These are phyloP conservation scores for Coemansia sp. DNA, from an alignment of 192 early-diverging fungal genomes.

Conservation along the genomic window DNA sequence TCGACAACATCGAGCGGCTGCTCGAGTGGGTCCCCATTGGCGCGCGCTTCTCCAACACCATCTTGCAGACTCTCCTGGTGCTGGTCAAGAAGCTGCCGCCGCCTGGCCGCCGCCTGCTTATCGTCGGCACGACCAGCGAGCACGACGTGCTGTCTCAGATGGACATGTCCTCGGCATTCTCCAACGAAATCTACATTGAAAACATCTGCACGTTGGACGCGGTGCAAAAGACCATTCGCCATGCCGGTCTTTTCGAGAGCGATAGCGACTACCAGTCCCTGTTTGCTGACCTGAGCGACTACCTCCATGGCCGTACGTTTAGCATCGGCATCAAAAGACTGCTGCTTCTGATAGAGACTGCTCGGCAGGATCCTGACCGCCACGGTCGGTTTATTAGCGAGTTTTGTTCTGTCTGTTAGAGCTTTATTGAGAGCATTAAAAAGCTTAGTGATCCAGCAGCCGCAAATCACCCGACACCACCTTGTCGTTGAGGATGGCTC, in stretches of 20 bases:
- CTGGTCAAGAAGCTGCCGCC: constrained; percentile 90
- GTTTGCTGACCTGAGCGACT: constrained; percentile 54
- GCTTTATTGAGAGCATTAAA: background rate
- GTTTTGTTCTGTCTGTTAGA: constrained; percentile 26
- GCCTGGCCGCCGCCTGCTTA: constrained; percentile 78
- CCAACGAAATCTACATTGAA: constrained; percentile 78
- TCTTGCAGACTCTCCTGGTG: constrained; percentile 91
- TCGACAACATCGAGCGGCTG: constrained; percentile 92
- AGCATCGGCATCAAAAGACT: constrained; percentile 90
- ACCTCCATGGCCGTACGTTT: constrained; percentile 59
- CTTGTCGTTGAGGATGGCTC: constrained; percentile 95
- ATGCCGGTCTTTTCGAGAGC: constrained; percentile 67
- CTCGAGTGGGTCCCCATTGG: constrained; percentile 96
- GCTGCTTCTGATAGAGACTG: constrained; percentile 87
- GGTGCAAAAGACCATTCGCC: constrained; percentile 62
- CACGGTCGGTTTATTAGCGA: constrained; percentile 31
- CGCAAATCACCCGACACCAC: constrained; percentile 96
- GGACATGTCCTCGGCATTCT: constrained; percentile 84
- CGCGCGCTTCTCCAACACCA: constrained; percentile 88
- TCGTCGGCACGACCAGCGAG: constrained; percentile 86
- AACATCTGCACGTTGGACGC: constrained; percentile 68
- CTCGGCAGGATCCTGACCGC: constrained; percentile 70
- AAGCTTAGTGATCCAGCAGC: constrained; percentile 67
- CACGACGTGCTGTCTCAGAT: constrained; percentile 78
- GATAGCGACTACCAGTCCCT: constrained; percentile 58